Evolutionary conservation across 2,329 filamentous ascomycete genomes (phyloP).

Genomic region (Sarocladiaceae sp.): DNA sequence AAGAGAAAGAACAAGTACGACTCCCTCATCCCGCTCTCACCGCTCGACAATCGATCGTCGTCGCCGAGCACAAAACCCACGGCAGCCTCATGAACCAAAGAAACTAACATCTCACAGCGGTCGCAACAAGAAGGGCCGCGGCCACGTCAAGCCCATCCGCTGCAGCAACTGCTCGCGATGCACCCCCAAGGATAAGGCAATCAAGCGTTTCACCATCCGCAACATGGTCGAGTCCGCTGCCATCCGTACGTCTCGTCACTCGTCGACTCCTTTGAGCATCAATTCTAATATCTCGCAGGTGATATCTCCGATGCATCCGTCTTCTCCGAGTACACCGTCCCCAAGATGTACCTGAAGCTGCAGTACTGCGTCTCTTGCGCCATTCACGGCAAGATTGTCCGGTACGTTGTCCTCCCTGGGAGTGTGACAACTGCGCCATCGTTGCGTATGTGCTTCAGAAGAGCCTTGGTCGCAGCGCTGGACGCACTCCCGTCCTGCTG

Average conservation of each 20-base stretch:
- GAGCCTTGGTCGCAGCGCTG: slow-evolving; percentile 55
- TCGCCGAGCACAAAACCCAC: neutral
- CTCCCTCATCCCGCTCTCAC: slow-evolving; percentile 19
- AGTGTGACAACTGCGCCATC: slow-evolving; percentile 53
- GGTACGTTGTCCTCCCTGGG: slow-evolving; percentile 70
- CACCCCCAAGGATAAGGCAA: slow-evolving; percentile 99
- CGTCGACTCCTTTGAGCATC: too few species aligned
- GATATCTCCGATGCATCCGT: slow-evolving; percentile 99
- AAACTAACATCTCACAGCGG: slow-evolving; percentile 53
- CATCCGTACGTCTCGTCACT: slow-evolving; percentile 75
- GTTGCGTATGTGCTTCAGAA: slow-evolving; percentile 48
- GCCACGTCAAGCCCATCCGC: slow-evolving; percentile 98
- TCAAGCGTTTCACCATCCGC: slow-evolving; percentile 99
- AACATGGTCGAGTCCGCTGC: slow-evolving; percentile 99
- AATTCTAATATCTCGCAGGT: slow-evolving; percentile 53
- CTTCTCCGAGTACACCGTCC: slow-evolving; percentile 98
- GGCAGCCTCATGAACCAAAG: slow-evolving; percentile 13
- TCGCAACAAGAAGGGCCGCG: slow-evolving; percentile 99
- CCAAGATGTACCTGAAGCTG: slow-evolving; percentile 99
- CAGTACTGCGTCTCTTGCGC: slow-evolving; percentile 99
- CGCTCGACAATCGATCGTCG: slow-evolving; percentile 11
- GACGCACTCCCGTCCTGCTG: slow-evolving; percentile 26
- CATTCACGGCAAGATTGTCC: slow-evolving; percentile 99
- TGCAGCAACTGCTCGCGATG: slow-evolving; percentile 72
- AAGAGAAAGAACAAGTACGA: slow-evolving; percentile 61